These are phyloP conservation scores for Suillus brevipes DNA, from an alignment of 768 basidiomycete genomes.

Conservation along the genomic window DNA sequence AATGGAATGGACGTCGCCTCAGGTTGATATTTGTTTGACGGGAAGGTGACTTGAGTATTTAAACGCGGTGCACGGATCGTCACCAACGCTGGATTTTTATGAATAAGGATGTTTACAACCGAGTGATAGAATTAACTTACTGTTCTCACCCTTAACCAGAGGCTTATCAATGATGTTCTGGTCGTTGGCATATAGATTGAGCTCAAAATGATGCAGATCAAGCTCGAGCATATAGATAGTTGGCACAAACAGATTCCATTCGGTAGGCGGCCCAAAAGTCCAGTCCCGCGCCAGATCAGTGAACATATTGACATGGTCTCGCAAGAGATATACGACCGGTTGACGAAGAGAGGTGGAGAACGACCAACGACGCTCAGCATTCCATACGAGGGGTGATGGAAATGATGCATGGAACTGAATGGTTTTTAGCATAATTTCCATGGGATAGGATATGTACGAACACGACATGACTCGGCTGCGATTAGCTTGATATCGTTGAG, in stretches of 20 bases:
- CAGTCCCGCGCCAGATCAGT: conserved; percentile 93
- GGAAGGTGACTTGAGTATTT: conserved; percentile 53
- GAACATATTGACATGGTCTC: conserved; percentile 94
- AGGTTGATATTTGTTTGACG: conserved; percentile 72
- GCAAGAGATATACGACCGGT: conserved; percentile 74
- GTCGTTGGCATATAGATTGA: conserved; percentile 89
- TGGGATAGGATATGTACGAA: conserved; percentile 33
- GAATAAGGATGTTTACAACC: neutral
- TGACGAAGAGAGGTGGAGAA: conserved; percentile 71
- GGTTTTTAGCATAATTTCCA: conserved; percentile 10
- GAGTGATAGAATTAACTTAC: conserved; percentile 38
- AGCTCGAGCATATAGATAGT: conserved; percentile 73
- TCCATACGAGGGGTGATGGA: conserved; percentile 83
- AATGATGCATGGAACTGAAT: conserved; percentile 67
- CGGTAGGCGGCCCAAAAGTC: conserved; percentile 77
- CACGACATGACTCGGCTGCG: conserved; percentile 75
- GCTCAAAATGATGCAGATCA: conserved; percentile 69
- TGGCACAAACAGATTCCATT: conserved; percentile 83
- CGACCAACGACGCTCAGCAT: conserved; percentile 75
- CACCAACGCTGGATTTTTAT: conserved; percentile 61
- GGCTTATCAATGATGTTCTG: conserved; percentile 96
- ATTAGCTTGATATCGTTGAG: conserved; percentile 85
- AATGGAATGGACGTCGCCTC: conserved; percentile 69
- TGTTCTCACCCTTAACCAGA: conserved; percentile 77
- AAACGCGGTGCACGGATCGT: conserved; percentile 61